These are phyloP conservation scores for Clitoria ternatea DNA, from an alignment of 306 rosid species.

Conservation along the genomic window DNA sequence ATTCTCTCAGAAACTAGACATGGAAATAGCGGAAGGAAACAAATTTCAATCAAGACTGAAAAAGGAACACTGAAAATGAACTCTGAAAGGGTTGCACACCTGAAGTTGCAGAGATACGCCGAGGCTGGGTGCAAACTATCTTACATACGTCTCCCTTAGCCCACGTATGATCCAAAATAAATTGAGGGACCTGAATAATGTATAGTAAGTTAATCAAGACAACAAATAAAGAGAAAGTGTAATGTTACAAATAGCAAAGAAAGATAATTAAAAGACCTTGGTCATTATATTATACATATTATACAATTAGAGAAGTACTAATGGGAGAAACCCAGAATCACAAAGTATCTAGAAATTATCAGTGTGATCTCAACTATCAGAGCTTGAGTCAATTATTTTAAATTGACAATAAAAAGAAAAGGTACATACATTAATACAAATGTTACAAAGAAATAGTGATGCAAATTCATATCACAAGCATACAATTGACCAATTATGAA, in stretches of 20 bases:
- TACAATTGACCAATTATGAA: slow-evolving; percentile 8
- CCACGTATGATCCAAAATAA: slow-evolving; percentile 85
- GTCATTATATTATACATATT: too few species aligned
- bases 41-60: slow-evolving; percentile 21
- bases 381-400: not conserved
- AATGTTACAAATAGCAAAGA: slow-evolving; percentile 23
- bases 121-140: slow-evolving; percentile 92
- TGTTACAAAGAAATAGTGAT: not conserved
- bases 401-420: not conserved
- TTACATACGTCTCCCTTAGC: slow-evolving; percentile 79
- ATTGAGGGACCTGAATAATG: slow-evolving; percentile 85
- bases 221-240: not conserved
- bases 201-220: slow-evolving; percentile 13
- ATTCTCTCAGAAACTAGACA: slow-evolving; percentile 88
- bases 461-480: not conserved
- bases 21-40: slow-evolving; percentile 11
- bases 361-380: slow-evolving; percentile 9
- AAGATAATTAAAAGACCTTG: slow-evolving; percentile 12
- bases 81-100: slow-evolving; percentile 42
- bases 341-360: slow-evolving; percentile 15
- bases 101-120: slow-evolving; percentile 90
- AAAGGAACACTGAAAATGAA: not conserved
- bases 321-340: slow-evolving; percentile 27
- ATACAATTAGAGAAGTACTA: slow-evolving; percentile 2
- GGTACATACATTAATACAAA: slow-evolving; percentile 4